Percentiles rank a stretch among this genome's conserved stretches.
Conservation (phyloP, 2,329 filamentous ascomycete species). For the Fonsecaea monophora region DNA sequence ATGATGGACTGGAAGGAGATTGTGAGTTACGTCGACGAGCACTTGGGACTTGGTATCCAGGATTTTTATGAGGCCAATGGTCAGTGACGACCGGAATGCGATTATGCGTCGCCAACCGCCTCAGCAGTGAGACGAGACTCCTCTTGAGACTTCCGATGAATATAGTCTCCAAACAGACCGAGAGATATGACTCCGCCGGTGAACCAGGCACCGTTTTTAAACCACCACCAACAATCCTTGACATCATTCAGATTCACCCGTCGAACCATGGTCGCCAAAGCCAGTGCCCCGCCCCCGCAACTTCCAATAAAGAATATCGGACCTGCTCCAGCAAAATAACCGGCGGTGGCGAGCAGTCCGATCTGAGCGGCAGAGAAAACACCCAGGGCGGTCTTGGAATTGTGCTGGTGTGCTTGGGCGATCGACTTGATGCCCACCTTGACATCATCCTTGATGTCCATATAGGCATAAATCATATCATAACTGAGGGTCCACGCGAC, state of each 20-base stretch:
- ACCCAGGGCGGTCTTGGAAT: slow-evolving; percentile 53
- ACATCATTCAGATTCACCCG: slow-evolving; percentile 64
- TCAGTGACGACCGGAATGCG: slow-evolving; percentile 18
- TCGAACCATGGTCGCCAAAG: slow-evolving; percentile 65
- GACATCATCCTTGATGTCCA: slow-evolving; percentile 59
- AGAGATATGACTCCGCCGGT: slow-evolving; percentile 65
- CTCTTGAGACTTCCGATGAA: slow-evolving; percentile 37
- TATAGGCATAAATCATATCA: slow-evolving; percentile 61
- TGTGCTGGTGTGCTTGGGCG: slow-evolving; percentile 56
- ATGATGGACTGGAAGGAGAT: slow-evolving; percentile 85
- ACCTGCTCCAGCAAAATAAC: slow-evolving; percentile 60
- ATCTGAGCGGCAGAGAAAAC: slow-evolving; percentile 52
- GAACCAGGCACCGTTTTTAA: slow-evolving; percentile 66
- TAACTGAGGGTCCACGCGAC: slow-evolving; percentile 58
- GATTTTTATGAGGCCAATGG: slow-evolving; percentile 21
- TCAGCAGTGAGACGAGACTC: slow-evolving; percentile 21
- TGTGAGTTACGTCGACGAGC: slow-evolving; percentile 52
- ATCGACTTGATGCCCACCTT: slow-evolving; percentile 60
- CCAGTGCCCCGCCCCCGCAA: slow-evolving; percentile 62
- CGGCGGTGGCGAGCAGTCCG: slow-evolving; percentile 52
- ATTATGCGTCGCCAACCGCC: slow-evolving; percentile 20
- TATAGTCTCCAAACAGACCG: slow-evolving; percentile 64
- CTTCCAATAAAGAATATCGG: slow-evolving; percentile 65
- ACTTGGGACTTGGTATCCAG: slow-evolving; percentile 20
- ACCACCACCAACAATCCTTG: slow-evolving; percentile 69